Conservation (phyloP, 164 flowering plant species). For the Aristolochia californica region DNA sequence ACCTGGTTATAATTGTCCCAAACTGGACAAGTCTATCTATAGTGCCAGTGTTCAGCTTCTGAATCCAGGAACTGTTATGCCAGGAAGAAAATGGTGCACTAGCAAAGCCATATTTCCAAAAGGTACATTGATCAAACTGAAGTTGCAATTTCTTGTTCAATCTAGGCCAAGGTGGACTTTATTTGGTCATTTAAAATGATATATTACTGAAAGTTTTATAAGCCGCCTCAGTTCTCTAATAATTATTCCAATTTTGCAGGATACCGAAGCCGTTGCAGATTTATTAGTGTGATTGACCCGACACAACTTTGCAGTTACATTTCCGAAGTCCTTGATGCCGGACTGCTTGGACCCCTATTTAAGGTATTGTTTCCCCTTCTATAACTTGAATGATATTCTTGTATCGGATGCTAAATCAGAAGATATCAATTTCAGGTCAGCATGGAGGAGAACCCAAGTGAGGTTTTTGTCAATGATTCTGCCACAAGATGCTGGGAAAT, state of each 20-base stretch:
- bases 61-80: constrained; percentile 35
- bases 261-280: constrained; percentile 56
- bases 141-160: not conserved
- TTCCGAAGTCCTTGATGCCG: constrained; percentile 75
- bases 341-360: constrained; percentile 69
- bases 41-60: constrained; percentile 34
- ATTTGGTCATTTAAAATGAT: too few relatives aligned
- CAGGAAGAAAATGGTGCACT: constrained; percentile 53
- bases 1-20: not conserved
- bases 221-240: not conserved
- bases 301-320: constrained; percentile 33
- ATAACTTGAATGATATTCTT: not conserved
- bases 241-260: constrained; percentile 29
- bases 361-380: constrained; percentile 30
- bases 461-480: constrained; percentile 34
- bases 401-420: not conserved
- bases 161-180: not conserved
- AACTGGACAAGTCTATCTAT: not conserved
- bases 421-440: constrained; percentile 38
- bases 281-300: constrained; percentile 44
- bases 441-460: constrained; percentile 45
- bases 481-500: constrained; percentile 71
- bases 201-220: too few relatives aligned
- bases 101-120: constrained; percentile 53
- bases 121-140: constrained; percentile 26